Evolutionary conservation across 805 yeast species (phyloP), one percentile per base, ranked within the genome.

Genomic region (Kodamaea jinghongensis): DNA sequence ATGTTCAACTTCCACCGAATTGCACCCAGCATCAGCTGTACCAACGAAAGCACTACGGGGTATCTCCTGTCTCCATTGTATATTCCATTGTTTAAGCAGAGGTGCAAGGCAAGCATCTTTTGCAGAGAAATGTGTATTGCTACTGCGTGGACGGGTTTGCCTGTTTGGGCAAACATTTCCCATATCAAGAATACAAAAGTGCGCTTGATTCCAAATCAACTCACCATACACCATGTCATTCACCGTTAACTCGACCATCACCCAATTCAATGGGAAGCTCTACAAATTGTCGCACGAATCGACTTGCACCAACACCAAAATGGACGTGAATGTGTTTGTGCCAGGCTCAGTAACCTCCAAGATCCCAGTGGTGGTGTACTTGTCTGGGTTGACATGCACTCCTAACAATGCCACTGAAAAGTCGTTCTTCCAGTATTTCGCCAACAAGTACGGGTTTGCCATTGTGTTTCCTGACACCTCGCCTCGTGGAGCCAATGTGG

Each of bases 381-480:
- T 91, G 15, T 82, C 96, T 2, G 99, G 99, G 1, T 73, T 91
- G 50, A 87, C 97, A 0, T 91, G 98, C 60, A 81, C 95, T 1
- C 96, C 96, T 34, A 80, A 86, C 66, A 93, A 90, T 58, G 96
- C 95, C 39, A 73, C 90, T 7, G 98, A 93, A 60, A 93, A 93
- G 73, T 96, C 96, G 1, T 86, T 82, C 51, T 76, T 90, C 70
- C 91, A 83, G 52, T 76, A 81, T 41, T 83, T 81, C 57, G 96
- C 95, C 6, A 78, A 81, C 48, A 75, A 84, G 55, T 79, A 80
- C 54, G 95, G 95, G 4, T 82, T 91, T 60, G 96, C 95, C 0
- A 65, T 91, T 12, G 88, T 91, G 1, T 90, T 85, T 61, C 98
- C 99, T 13, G 99, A 91, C 63, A 93, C 99, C 3, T 90, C 98